Base-by-base conservation (phyloP, 352 stramenopile species). In the Globisporangium yorkense region DNA sequence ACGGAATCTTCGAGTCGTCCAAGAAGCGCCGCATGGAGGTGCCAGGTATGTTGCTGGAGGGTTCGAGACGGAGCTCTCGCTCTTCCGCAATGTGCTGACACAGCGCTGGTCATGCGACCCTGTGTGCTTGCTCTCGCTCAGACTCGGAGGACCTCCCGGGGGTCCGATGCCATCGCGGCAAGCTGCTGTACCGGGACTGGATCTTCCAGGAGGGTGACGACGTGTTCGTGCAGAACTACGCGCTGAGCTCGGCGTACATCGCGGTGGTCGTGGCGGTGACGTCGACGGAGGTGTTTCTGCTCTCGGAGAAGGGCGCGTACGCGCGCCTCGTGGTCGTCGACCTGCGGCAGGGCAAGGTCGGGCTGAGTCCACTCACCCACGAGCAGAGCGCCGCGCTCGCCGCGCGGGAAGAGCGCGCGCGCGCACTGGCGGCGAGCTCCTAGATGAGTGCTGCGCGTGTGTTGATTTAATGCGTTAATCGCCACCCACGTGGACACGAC, bases 241-340 rank as follows among this genome's bases (percentile, higher is more conserved):
- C 68, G 48, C 73, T 63, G 13, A 74, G 74, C 20, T 81, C 70
- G 61, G 73, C 75, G 59, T 89, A 89, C 65, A 65, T 75, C 40
- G 83, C 78, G n/a, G 69, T 91, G 51, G 75, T 93, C 47, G 84
- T 70, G 50, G 79, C 74, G 18, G 72, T 91, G 45, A 84, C 84
- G 47, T 67, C 80, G 41, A 84, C 75, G 9, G 84, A 93, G 62
- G 61, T 91, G 10, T 83, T 88, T 53, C 75, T 93, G 43, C 72
- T 93, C 10, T 89, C 80, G 52, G 84, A 93, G 58, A 89, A 87
- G 54, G 84, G 84, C 59, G 87, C 87, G 66, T 88, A 87, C 71
- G 72, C 71, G 50, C 74, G 77, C n/a, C 66, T 93, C 51, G 69
- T 91, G 55, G 64, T 89, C 57, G 85, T 83, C 65, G 84, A 93